Evolutionary conservation across 768 basidiomycete species (phyloP).

Genomic region (Podaxis mareebaensis): DNA sequence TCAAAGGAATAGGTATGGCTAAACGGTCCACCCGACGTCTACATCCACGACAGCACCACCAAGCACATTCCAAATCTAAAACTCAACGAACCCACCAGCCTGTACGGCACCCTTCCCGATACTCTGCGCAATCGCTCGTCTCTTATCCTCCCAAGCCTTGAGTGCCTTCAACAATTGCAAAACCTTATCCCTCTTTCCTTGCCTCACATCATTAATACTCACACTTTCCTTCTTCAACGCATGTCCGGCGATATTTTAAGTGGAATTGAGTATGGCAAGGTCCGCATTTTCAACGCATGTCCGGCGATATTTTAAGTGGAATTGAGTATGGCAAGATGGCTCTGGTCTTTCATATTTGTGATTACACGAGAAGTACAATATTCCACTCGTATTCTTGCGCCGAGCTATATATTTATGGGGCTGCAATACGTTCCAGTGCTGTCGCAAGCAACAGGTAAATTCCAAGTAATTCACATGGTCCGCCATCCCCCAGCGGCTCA

Average conservation of each 20-base stretch:
- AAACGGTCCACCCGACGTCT: not conserved
- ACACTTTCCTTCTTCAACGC: slow-evolving; percentile 80
- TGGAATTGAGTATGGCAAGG: too few species aligned
- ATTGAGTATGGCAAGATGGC: too few species aligned
- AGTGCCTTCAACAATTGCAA: slow-evolving; percentile 75
- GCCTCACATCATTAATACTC: slow-evolving; percentile 90
- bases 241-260: too few species aligned
- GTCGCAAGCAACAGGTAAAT: too few species aligned
- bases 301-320: too few species aligned
- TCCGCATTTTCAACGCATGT: slow-evolving; percentile 39
- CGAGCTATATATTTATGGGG: too few species aligned
- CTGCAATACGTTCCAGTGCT: too few species aligned
- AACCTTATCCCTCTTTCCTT: slow-evolving; percentile 81
- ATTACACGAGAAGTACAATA: too few species aligned
- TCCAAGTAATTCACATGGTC: too few species aligned
- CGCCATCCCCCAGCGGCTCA: too few species aligned
- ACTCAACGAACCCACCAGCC: slow-evolving; percentile 37
- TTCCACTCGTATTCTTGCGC: too few species aligned
- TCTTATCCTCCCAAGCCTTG: slow-evolving; percentile 80
- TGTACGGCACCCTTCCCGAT: slow-evolving; percentile 44
- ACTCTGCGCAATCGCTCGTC: slow-evolving; percentile 53
- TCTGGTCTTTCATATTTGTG: too few species aligned
- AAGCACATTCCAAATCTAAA: slow-evolving; percentile 1
- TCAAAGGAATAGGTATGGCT: slow-evolving; percentile 1
- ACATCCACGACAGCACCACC: not conserved